Base-by-base conservation (phyloP, 208 protist genomes). In the Phytomonas sp. region DNA sequence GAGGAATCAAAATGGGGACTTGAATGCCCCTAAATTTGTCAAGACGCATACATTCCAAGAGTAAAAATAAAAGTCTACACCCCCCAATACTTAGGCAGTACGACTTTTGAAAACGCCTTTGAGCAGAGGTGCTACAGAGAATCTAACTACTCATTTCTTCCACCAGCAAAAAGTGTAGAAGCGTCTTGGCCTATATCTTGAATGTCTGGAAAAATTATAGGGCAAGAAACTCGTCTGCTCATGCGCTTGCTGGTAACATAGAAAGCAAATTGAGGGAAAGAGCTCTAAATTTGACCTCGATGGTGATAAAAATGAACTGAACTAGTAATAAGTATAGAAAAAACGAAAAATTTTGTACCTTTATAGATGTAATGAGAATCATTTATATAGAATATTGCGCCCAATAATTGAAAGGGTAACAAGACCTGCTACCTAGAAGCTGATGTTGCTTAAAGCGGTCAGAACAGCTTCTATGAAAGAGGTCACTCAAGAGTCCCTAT, bases 301-400 rank as follows among this genome's bases (percentile, higher is more conserved):
- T 40, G 30, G 5, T 60, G 26, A 69, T 69, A 56, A 9, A 69
- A 31, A 36, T 62, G 8, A n/a, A 36, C 34, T 29, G 17, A 66
- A 9, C 4, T 32, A 30, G 11, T 3, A 5, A 40, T 7, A 30
- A 6, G 34, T 5, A 23, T 36, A 51, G 33, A 56, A 31, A 60
- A 15, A 46, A 3, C 6, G 13, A 43, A 69, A n/a, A 69, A 67
- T 53, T 34, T 32, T 30, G 33, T n/a, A 67, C 26, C 56, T 30
- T 26, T 43, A 64, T 33, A 65, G 31, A 40, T 60, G 36, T 4
- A 66, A 66, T 31, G 65, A 75, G 51, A 9, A 28, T 46, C 63
- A 30, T 23, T 59, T 26, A 26, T 43, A 75, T 29, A 28, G 30
- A 66, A 56, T 9, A 33, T 29, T 67, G 11, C 40, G 1, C 64